phyloP scores from a whole-genome alignment of 768 basidiomycete genomes.

The Russula lepida region DNA sequence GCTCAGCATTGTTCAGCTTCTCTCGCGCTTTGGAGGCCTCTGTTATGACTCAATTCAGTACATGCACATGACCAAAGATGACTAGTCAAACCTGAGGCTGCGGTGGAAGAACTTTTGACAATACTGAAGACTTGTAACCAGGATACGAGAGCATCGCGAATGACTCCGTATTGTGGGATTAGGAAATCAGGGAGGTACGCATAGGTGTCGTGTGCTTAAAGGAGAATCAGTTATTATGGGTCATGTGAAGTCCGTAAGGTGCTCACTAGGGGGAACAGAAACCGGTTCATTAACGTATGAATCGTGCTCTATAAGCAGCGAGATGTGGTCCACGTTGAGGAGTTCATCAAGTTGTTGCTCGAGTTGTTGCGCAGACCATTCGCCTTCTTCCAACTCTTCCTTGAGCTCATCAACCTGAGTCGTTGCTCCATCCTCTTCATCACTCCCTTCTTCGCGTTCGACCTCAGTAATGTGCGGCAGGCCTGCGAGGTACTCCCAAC shows the following conservation, averaged over 20 bases:
- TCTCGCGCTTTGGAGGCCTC: slow-evolving; percentile 58
- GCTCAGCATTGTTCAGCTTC: slow-evolving; percentile 55
- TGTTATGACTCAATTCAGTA: slow-evolving; percentile 17
- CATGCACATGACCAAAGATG: background rate
- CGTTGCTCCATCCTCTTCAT: slow-evolving; percentile 26
- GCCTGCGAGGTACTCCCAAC: slow-evolving; percentile 73
- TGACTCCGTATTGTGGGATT: slow-evolving; percentile 60
- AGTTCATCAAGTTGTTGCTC: slow-evolving; percentile 49
- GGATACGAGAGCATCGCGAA: slow-evolving; percentile 51
- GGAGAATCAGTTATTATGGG: background rate
- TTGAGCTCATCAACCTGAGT: slow-evolving; percentile 18
- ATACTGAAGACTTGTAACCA: slow-evolving; percentile 62
- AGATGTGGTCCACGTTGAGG: slow-evolving; percentile 59
- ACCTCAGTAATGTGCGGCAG: slow-evolving; percentile 67
- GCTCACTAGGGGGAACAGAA: slow-evolving; percentile 43
- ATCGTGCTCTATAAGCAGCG: slow-evolving; percentile 71
- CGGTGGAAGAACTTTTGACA: slow-evolving; percentile 32
- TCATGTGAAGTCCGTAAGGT: background rate
- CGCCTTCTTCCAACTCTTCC: slow-evolving; percentile 43
- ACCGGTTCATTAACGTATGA: slow-evolving; percentile 45
- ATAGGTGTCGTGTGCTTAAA: slow-evolving; percentile 68
- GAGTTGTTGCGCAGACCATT: slow-evolving; percentile 53
- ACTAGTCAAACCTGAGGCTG: slow-evolving; percentile 34
- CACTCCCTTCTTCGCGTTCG: slow-evolving; percentile 37
- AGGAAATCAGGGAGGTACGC: slow-evolving; percentile 82